Percentiles rank a stretch among this genome's conserved stretches.
These are phyloP conservation scores for thale cress (Arabidopsis thaliana) DNA, from an alignment of 345 rosid species.

Conservation along the genomic window DNA sequence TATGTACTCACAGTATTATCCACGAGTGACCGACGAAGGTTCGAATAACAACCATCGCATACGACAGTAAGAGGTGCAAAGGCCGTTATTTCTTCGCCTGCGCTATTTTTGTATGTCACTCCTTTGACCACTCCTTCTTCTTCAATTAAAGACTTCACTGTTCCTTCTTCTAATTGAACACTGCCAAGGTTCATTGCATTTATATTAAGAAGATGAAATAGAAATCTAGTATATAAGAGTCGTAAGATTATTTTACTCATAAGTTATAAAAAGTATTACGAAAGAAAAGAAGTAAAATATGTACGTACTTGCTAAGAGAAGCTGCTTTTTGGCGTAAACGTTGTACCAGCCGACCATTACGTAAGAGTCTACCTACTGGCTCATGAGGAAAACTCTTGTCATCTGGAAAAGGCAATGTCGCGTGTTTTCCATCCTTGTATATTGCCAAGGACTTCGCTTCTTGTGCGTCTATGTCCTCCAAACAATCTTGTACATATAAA, in stretches of 20 bases:
- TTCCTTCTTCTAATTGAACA: slow-evolving; percentile 54
- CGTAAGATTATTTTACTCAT: not conserved
- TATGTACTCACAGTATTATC: slow-evolving; percentile 52
- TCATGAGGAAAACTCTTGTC: slow-evolving; percentile 29
- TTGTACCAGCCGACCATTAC: slow-evolving; percentile 44
- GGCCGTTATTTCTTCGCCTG: slow-evolving; percentile 51
- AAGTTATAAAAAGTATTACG: not conserved
- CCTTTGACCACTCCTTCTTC: slow-evolving; percentile 66
- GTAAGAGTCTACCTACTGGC: slow-evolving; percentile 39
- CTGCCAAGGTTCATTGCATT: slow-evolving; percentile 30
- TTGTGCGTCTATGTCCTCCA: slow-evolving; percentile 49
- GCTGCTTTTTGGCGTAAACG: slow-evolving; percentile 45
- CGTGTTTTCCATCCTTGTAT: slow-evolving; percentile 39
- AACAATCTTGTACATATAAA: slow-evolving; percentile 41
- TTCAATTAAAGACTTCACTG: slow-evolving; percentile 64
- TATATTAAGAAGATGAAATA: not conserved
- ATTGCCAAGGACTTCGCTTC: not conserved
- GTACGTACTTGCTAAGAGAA: slow-evolving; percentile 42
- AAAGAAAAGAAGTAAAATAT: not conserved
- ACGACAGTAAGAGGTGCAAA: slow-evolving; percentile 74
- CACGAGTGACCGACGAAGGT: slow-evolving; percentile 69
- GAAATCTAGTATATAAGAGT: not conserved
- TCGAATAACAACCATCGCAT: slow-evolving; percentile 76
- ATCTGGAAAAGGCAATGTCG: slow-evolving; percentile 18
- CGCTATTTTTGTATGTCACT: slow-evolving; percentile 59